Evolutionary conservation across 768 basidiomycete species (phyloP), one percentile per base, ranked within the genome.

Genomic region (Leccinum pellstonianum): DNA sequence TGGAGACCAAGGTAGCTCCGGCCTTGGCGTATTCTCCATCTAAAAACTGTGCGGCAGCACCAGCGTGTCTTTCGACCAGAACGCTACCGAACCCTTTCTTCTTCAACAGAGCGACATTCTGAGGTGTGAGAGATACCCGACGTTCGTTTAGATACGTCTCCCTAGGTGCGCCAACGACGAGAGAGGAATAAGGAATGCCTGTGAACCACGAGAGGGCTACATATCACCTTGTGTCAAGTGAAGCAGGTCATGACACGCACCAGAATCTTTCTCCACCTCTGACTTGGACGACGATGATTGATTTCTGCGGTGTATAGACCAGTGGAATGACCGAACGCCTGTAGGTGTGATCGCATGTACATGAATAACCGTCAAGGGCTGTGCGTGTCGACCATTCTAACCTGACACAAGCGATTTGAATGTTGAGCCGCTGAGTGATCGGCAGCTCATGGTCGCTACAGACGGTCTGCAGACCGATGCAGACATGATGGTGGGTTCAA

Each of bases 21-120:
- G 90, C 93, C 38, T 84, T 83, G 60, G 76, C 76, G 67, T 93
- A 95, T 49, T 90, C 87, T 69, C 86, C 88, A 67, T 95, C 90
- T 62, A 86, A 75, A 73, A 94, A 95, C 69, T 92, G 87, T 5
- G 93, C 86, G 54, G 83, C 79, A 38, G 73, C 70, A 49, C 93
- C 93, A 19, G 90, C 88, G 61, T 83, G 79, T 46, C 79, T 80
- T 70, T 93, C 91, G 23, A 95, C 81, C 37, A 94, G 78, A 52
- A 95, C 83, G 56, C 80, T 80, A 6, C 75, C 66, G 68, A 95
- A 93, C 6, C 93, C 93, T 66, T 95, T 94, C 80, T 94, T 94
- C 59, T 83, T 81, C 52, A 95, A 78, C 33, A 88, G 69, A 3
- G 85, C 78, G 4, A 85, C 85, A 68, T 93, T 93, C 68, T 87